Conservation (phyloP, 495 filamentous ascomycete genomes). For the Aspergillus coremiiformis region DNA sequence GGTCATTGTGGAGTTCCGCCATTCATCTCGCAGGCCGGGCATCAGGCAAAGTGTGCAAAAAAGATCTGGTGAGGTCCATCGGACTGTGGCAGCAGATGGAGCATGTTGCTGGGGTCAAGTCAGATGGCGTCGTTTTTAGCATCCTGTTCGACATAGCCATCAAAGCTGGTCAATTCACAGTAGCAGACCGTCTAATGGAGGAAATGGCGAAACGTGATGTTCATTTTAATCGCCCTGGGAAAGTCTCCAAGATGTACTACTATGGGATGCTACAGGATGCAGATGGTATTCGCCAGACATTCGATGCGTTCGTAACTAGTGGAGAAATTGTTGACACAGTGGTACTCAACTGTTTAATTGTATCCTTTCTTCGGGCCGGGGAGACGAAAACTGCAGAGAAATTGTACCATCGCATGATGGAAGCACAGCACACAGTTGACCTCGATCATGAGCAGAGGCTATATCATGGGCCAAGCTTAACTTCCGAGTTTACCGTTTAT, state of each 20-base stretch:
- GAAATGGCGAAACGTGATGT: slow-evolving; percentile 69
- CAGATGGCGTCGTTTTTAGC: slow-evolving; percentile 73
- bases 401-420: slow-evolving; percentile 72
- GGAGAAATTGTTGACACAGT: slow-evolving; percentile 86
- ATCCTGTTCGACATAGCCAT: slow-evolving; percentile 84
- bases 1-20: slow-evolving; percentile 71
- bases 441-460: not conserved
- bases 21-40: slow-evolving; percentile 71
- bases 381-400: slow-evolving; percentile 66
- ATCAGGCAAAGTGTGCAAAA: slow-evolving; percentile 50
- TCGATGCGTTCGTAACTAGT: slow-evolving; percentile 64
- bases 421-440: slow-evolving; percentile 29
- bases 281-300: slow-evolving; percentile 60
- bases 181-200: slow-evolving; percentile 74
- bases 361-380: slow-evolving; percentile 63
- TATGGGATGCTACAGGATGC: slow-evolving; percentile 64
- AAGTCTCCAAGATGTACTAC: slow-evolving; percentile 74
- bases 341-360: slow-evolving; percentile 77
- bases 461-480: slow-evolving; percentile 19
- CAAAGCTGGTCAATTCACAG: slow-evolving; percentile 70
- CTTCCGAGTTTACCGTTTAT: slow-evolving; percentile 25
- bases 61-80: slow-evolving; percentile 64
- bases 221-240: slow-evolving; percentile 61
- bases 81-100: slow-evolving; percentile 90
- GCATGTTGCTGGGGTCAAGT: slow-evolving; percentile 52